phyloP scores from a whole-genome alignment of 1,284 basidiomycete species.

The Puccinia brachypodii region DNA sequence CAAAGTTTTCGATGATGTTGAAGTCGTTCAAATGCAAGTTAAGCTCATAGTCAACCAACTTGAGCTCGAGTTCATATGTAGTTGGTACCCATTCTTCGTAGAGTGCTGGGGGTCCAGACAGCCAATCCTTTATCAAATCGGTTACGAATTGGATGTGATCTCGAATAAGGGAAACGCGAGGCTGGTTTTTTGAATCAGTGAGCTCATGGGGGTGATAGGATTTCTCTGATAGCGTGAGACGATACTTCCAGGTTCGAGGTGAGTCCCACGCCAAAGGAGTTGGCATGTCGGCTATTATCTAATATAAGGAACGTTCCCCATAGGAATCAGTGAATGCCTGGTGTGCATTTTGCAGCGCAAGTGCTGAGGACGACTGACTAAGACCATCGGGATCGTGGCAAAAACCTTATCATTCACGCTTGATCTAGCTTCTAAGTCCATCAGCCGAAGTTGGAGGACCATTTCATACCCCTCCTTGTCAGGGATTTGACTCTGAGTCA shows the following conservation, averaged over 20 bases:
- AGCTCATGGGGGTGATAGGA: background rate
- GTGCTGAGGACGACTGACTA: constrained; percentile 54
- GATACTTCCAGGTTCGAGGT: constrained; percentile 73
- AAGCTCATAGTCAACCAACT: constrained; percentile 72
- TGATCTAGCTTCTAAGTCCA: constrained; percentile 72
- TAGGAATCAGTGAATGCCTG: constrained; percentile 21
- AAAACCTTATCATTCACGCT: constrained; percentile 82
- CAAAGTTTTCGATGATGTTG: constrained; percentile 83
- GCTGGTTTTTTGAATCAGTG: constrained; percentile 52
- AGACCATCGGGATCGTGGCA: constrained; percentile 71
- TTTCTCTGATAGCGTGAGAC: constrained; percentile 64
- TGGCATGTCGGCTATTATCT: constrained; percentile 59
- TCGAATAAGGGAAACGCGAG: constrained; percentile 73
- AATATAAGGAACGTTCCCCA: constrained; percentile 50
- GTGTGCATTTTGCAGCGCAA: background rate
- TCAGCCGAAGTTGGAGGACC: constrained; percentile 75
- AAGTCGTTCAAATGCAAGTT: constrained; percentile 88
- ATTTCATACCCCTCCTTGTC: constrained; percentile 73
- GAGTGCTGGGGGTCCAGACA: constrained; percentile 72
- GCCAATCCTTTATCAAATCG: constrained; percentile 86
- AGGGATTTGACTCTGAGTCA: constrained; percentile 76
- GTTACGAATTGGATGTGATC: constrained; percentile 90
- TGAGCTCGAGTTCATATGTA: constrained; percentile 70
- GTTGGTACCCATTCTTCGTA: constrained; percentile 80
- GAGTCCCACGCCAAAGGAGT: constrained; percentile 61